Conservation (phyloP, 169 alveolate species). For the Plasmodium sp. region DNA sequence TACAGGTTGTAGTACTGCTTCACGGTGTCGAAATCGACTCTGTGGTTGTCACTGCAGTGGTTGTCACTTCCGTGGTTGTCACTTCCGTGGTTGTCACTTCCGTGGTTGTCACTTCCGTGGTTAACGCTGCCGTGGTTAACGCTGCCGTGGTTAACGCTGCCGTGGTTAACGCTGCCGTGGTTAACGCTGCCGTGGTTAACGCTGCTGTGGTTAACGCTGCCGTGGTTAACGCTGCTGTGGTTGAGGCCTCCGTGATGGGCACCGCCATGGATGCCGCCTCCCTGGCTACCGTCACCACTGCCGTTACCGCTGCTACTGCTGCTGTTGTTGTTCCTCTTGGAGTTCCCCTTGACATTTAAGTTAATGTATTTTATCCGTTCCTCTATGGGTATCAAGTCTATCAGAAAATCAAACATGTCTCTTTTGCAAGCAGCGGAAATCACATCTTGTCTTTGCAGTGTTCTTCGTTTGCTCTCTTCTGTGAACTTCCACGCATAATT, state of each 20-base stretch:
- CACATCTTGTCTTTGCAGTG: constrained; percentile 90
- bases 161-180: neutral
- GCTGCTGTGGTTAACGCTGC: neutral
- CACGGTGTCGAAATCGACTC: constrained; percentile 23
- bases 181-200: neutral
- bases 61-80: neutral
- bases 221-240: neutral
- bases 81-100: neutral
- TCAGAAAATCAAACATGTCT: constrained; percentile 92
- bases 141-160: neutral
- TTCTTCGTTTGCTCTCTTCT: constrained; percentile 92
- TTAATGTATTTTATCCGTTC: constrained; percentile 44
- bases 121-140: neutral
- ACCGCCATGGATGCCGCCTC: neutral
- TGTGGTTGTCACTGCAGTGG: neutral
- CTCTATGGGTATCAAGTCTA: constrained; percentile 82
- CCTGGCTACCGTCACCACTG: neutral
- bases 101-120: neutral
- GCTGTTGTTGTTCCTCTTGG: constrained; percentile 2
- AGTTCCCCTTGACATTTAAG: constrained; percentile 2
- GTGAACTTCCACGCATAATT: constrained; percentile 94
- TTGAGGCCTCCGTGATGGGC: neutral
- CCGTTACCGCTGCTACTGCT: neutral
- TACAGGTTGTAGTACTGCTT: constrained; percentile 41
- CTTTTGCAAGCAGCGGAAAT: constrained; percentile 89